A percentile compares a stretch with the other conserved stretches of the same genome.
Conservation (phyloP, 495 filamentous ascomycete species). For the Neurospora hispaniola region DNA sequence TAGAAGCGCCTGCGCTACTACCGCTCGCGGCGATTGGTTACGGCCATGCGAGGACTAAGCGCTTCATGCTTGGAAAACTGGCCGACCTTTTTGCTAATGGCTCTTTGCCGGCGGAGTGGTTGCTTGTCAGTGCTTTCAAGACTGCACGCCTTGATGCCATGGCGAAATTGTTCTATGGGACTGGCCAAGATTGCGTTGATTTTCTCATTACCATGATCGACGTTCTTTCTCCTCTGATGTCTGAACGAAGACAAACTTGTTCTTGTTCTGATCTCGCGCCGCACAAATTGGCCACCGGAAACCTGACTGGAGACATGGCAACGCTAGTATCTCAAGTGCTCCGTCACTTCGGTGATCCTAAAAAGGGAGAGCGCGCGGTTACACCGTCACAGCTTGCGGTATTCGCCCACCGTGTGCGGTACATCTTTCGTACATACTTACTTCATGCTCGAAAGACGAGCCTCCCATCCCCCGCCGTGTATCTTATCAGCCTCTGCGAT, state of each 20-base stretch:
- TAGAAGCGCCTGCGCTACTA: slow-evolving; percentile 12
- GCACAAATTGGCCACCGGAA: slow-evolving; percentile 4
- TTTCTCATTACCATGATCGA: slow-evolving; percentile 27
- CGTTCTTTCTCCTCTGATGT: slow-evolving; percentile 21
- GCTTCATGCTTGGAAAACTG: slow-evolving; percentile 27
- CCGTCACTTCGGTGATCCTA: background rate
- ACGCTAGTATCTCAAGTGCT: slow-evolving; percentile 15
- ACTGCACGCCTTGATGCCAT: slow-evolving; percentile 21
- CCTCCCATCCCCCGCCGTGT: slow-evolving; percentile 10
- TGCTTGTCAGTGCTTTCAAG: slow-evolving; percentile 31
- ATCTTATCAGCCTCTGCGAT: slow-evolving; percentile 17
- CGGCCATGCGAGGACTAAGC: slow-evolving; percentile 11
- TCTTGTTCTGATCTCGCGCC: slow-evolving; percentile 1
- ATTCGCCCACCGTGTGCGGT: slow-evolving; percentile 11
- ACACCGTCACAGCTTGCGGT: background rate
- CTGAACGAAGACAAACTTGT: background rate
- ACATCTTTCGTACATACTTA: slow-evolving; percentile 5
- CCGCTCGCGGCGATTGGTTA: slow-evolving; percentile 22
- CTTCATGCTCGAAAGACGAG: slow-evolving; percentile 3
- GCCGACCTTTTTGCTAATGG: slow-evolving; percentile 22
- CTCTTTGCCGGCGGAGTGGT: slow-evolving; percentile 31
- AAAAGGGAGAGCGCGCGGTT: background rate
- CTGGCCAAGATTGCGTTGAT: slow-evolving; percentile 22
- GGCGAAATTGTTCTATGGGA: slow-evolving; percentile 2
- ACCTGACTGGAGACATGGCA: slow-evolving; percentile 7